phyloP scores from a whole-genome alignment of 164 flowering plant species.

The Cinnamomum micranthum region DNA sequence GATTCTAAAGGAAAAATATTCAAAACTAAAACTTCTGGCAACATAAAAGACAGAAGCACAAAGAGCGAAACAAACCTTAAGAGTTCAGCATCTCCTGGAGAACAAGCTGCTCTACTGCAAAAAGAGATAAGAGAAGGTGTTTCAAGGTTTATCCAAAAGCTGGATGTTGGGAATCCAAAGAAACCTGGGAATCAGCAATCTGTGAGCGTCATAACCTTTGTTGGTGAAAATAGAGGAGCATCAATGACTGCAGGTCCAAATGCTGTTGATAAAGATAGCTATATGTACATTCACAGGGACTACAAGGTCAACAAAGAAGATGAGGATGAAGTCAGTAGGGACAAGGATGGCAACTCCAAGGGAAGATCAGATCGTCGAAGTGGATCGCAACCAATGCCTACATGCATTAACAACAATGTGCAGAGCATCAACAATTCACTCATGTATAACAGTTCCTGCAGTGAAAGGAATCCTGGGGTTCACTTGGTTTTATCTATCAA shows the following conservation, averaged over 20 bases:
- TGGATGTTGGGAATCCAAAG: conserved; percentile 23
- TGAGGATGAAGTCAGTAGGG: conserved; percentile 33
- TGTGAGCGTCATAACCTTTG: conserved; percentile 44
- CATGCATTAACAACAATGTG: conserved; percentile 58
- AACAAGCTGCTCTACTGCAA: conserved; percentile 25
- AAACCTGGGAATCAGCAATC: conserved; percentile 25
- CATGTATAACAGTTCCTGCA: conserved; percentile 37
- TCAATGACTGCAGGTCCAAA: conserved; percentile 47
- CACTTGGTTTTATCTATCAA: conserved; percentile 18
- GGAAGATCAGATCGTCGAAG: conserved; percentile 14
- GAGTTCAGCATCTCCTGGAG: conserved; percentile 14
- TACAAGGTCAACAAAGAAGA: conserved; percentile 54
- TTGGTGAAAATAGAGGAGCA: conserved; percentile 89
- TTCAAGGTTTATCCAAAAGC: conserved; percentile 32
- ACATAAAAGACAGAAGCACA: conserved; percentile 6
- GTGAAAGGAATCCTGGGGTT: conserved; percentile 62
- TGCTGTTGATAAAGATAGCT: conserved; percentile 29
- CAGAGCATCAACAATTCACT: conserved; percentile 78
- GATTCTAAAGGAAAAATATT: conserved; percentile 9
- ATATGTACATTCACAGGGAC: conserved; percentile 53
- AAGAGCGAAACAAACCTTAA: conserved; percentile 16
- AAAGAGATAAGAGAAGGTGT: conserved; percentile 40
- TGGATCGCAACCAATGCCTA: conserved; percentile 13
- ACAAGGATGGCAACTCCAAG: conserved; percentile 30
- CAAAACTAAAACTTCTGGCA: conserved; percentile 11